Percentiles rank a stretch among this genome's conserved stretches.
Conservation (phyloP, 768 basidiomycete species). For the Lactifluus subvellereus region DNA sequence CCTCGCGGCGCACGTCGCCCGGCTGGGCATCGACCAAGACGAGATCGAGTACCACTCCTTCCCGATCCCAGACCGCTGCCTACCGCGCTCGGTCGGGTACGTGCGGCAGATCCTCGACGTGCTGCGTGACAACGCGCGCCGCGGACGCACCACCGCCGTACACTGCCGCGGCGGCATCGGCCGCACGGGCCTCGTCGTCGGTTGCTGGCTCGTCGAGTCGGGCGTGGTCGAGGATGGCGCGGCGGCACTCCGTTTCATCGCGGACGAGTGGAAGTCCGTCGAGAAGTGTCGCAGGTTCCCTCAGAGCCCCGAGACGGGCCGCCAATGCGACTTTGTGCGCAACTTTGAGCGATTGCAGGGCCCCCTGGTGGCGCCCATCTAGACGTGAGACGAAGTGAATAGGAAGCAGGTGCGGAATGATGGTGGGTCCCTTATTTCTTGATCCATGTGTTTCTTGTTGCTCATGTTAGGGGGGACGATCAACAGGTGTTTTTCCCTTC, state of each 20-base stretch:
- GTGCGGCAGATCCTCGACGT: constrained; percentile 56
- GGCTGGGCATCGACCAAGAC: constrained; percentile 48
- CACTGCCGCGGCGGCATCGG: constrained; percentile 80
- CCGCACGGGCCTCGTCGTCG: constrained; percentile 54
- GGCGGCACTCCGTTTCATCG: constrained; percentile 60
- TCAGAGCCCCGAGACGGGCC: constrained; percentile 72
- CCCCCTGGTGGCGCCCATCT: background rate
- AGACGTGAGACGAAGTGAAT: background rate
- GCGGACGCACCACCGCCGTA: constrained; percentile 60
- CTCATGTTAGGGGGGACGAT: background rate
- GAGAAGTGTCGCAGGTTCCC: constrained; percentile 74
- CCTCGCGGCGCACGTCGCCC: constrained; percentile 47
- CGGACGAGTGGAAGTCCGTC: constrained; percentile 64
- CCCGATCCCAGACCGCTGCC: constrained; percentile 66
- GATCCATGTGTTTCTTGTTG: background rate
- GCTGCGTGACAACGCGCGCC: constrained; percentile 51
- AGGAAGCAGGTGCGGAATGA: background rate
- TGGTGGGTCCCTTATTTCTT: background rate
- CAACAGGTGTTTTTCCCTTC: background rate
- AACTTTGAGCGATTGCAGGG: constrained; percentile 37
- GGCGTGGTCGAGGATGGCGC: constrained; percentile 54
- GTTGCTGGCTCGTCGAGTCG: constrained; percentile 73
- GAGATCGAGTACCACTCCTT: constrained; percentile 72
- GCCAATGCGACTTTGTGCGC: constrained; percentile 70
- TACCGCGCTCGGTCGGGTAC: constrained; percentile 54